Evolutionary conservation across 2,329 filamentous ascomycete species (phyloP), one percentile per base, ranked within the genome.

Genomic region (Apiospora saccharicola): DNA sequence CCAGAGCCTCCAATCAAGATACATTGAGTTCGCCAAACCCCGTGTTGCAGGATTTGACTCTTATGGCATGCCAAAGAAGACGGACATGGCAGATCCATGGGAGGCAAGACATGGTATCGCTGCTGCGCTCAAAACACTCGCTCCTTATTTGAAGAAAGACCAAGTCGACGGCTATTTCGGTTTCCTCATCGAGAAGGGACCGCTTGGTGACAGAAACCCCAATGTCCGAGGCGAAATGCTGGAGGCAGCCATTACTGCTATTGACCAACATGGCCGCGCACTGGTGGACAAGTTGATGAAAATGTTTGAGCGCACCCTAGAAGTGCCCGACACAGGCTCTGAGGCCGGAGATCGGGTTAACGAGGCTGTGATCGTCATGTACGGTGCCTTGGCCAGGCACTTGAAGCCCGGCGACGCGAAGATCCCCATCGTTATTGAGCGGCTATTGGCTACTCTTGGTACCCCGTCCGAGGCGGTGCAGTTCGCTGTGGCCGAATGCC

Each of bases 401-500:
- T 85, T 99, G 73, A 90, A 93, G 76, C 83, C 91, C 10, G 94
- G 95, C n/a, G 96, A 99, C 81, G 85, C 90, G 75, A 95, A 97
- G 78, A 90, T 98, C 68, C 94, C 95, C 0, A 91, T 93, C 72
- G 96, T 99, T 67, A 92, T 99, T 69, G 92, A 96, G 76, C 91
- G 95, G 74, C 87, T 99, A 30, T 87, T 99, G 71, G 90, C 91
- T 30, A 98, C 97, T 8, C 86, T 99, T 64, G 96, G 93, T 81
- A 98, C 96, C 16, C 96, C 96, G 41, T 98, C 96, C 0, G 96
- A 99, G 82, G 95, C 94, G 22, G 96, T 99, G 1, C 96, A 99
- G 82, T 98, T 96, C 80, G 96, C 96, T 67, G 95, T 98, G 72
- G 95, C 97, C 4, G 94, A 96, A 79, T 99, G 96, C 78, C 86